These are phyloP conservation scores for Thalassiosira exigua DNA, from an alignment of 352 stramenopile genomes.

Conservation along the genomic window DNA sequence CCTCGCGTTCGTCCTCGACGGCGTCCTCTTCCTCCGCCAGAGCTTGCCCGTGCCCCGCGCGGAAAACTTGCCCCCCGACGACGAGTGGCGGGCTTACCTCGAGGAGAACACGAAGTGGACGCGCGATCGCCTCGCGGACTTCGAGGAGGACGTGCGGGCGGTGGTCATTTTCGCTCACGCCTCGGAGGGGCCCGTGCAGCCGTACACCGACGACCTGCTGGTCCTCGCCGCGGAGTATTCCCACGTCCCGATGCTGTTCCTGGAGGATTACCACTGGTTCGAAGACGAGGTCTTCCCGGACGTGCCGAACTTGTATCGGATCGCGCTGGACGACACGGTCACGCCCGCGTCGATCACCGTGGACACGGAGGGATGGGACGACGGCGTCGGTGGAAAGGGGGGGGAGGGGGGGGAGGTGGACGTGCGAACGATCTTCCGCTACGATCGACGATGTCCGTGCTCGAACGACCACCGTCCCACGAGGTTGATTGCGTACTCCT, in stretches of 20 bases:
- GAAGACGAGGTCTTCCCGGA: conserved; percentile 6
- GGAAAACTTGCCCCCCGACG: background rate
- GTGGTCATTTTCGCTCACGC: conserved; percentile 19
- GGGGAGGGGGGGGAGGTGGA: too few species aligned
- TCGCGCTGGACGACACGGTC: conserved; percentile 37
- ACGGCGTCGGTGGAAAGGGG: background rate
- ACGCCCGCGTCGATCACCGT: conserved; percentile 29
- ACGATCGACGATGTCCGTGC: conserved; percentile 32
- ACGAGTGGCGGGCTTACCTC: conserved; percentile 26
- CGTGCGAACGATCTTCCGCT: conserved; percentile 23
- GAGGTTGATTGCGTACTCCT: conserved; percentile 9
- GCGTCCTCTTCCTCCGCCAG: conserved; percentile 34
- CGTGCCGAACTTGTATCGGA: conserved; percentile 26
- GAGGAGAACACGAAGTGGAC: conserved; percentile 26
- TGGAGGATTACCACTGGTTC: conserved; percentile 34
- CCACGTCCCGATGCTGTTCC: conserved; percentile 28
- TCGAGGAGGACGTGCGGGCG: conserved; percentile 3
- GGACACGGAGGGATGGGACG: too few species aligned
- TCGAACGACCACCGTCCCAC: conserved; percentile 26
- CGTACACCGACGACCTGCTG: conserved; percentile 14
- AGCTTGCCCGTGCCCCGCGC: conserved; percentile 5
- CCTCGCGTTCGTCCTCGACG: conserved; percentile 23
- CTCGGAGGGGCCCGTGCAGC: background rate
- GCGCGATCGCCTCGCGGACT: conserved; percentile 1
- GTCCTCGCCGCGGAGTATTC: conserved; percentile 8